Evolutionary conservation across 257 asterid species (phyloP), one percentile per base, ranked within the genome.

Genomic region (Solanum etuberosum): DNA sequence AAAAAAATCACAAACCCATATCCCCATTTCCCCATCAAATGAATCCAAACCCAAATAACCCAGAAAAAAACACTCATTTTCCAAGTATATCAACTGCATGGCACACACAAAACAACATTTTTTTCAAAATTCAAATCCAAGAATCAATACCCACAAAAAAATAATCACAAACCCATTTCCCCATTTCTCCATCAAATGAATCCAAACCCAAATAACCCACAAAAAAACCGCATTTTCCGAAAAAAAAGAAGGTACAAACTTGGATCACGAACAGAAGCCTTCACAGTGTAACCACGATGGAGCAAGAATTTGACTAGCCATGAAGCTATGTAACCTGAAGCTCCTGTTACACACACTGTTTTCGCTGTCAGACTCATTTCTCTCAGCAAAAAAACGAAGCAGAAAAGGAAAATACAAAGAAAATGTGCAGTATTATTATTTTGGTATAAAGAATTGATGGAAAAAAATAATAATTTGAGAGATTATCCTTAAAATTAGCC

Each of bases 321-420:
- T 40, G 97, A 94, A 35, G 95, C 97, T 27, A 94, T 92, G 90
- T 90, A 93, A 16, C 96, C 96, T 2, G 96, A 93, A 27, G 94
- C 96, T 61, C 96, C 96, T 2, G 96, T 94, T 5, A 94, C 97
- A 61, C 95, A 93, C 23, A 93, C 97, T 1, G 92, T 92, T 84
- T 86, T 92, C 92, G 87, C 85, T 34, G 40, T 83, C 18, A 85
- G 4, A 77, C 87, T 67, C 74, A 67, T 67, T 27, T 67, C 37
- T 5, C 34, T 67, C 61, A 6, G 61, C 61, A 27, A 25, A 27
- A n/a, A 67, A 21, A 74, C 57, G 9, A 25, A 21, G 31, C 9
- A 74, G 27, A 3, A 13, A 74, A n/a, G 23, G 16, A 70, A 31
- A 2, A 70, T 16, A 68, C 23, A 29, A 16, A 13, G 5, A 68